Base-by-base conservation (phyloP, 2,329 filamentous ascomycete species). In the Monosporascus sp. region DNA sequence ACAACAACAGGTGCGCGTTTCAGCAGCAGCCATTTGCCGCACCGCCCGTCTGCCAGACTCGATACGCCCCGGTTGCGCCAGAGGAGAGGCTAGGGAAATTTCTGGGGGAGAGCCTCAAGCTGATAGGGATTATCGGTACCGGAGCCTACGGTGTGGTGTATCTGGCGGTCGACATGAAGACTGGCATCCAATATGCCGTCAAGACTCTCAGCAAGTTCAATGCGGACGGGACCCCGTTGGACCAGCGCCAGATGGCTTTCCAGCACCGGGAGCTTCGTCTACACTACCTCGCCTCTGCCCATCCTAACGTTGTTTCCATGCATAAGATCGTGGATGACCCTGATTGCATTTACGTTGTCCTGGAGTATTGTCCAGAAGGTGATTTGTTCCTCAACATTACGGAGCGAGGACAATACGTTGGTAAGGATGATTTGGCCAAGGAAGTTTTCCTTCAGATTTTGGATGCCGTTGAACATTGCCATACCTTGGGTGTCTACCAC, bases 381-480 rank as follows among this genome's bases (percentile, higher is more conserved):
- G 94, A 99, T 70, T 76, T 99, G 60, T 99, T 99, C 75, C 88
- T 89, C 71, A 97, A 95, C 76, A 99, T 99, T 74, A 97, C 94
- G 57, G 93, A 97, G 73, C 85, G 89, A 66, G 89, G 91, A 69
- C 89, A 90, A 70, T 99, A 96, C 71, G 86, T 96, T 65, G 89
- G 90, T 74, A 92, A 96, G 76, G 93, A 97, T 76, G 81, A 84
- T 65, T 81, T 96, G 69, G 89, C 88, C 78, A 90, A 87, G 76
- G 83, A 83, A 61, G 87, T 91, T 53, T 97, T 97, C 72, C 83
- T 97, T 58, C 94, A 99, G 74, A 90, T 99, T 66, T 74, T 99
- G 80, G 89, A 97, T 79, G 94, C 94, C 72, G 93, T 97, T 60
- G 88, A 94, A 69, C 90, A 92, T 75, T 97, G 94, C 81, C 94